phyloP scores from a whole-genome alignment of 1,139 yeast genomes.

The Taiozyma sp. region DNA sequence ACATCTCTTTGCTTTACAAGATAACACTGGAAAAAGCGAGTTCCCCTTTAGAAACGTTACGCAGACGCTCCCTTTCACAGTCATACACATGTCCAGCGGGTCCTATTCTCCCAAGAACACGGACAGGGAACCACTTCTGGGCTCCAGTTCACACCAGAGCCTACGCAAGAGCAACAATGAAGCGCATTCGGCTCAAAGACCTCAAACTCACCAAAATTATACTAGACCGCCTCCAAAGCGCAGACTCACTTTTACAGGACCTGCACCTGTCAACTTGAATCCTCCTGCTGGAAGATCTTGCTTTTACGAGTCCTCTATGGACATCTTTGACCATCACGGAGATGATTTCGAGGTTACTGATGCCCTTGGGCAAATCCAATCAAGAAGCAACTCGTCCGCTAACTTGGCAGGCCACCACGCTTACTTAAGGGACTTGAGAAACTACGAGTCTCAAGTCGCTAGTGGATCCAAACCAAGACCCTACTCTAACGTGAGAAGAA shows the following conservation, averaged over 20 bases:
- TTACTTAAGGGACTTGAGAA: conserved; percentile 15
- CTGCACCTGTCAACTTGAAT: background rate
- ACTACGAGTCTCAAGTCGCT: conserved; percentile 6
- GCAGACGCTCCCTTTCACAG: background rate
- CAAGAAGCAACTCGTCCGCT: conserved; percentile 7
- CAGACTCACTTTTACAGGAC: conserved; percentile 10
- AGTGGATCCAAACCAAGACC: background rate
- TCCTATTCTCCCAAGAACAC: background rate
- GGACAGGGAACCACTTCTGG: background rate
- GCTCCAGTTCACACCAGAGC: background rate
- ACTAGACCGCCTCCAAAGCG: conserved; percentile 1
- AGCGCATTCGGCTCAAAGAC: background rate
- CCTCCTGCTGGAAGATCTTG: background rate
- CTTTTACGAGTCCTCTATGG: background rate
- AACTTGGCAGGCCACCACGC: background rate
- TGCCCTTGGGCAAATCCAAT: conserved; percentile 8
- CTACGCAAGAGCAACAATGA: background rate
- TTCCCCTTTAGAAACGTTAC: background rate
- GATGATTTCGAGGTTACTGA: conserved; percentile 6
- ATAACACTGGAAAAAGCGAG: background rate
- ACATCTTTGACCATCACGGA: background rate
- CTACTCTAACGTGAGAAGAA: background rate
- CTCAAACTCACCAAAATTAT: background rate
- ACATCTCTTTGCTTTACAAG: background rate
- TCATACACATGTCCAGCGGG: background rate